Percentiles rank a stretch among this genome's conserved stretches.
phyloP scores from a whole-genome alignment of 179 eudicot genomes.

The Spinacia oleracea region DNA sequence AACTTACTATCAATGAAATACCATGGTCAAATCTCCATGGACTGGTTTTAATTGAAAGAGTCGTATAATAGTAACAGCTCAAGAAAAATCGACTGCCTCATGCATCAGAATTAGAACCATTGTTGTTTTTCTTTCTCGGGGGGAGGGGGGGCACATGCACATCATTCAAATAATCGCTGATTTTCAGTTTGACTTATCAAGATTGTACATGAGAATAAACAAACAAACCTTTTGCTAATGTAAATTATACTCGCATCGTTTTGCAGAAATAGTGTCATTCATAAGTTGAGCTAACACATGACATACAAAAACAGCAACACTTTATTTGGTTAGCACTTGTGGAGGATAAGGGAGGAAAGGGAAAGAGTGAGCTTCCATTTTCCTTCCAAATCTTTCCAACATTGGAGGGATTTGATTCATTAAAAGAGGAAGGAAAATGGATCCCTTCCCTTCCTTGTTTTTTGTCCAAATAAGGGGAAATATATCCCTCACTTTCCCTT shows the following conservation, averaged over 20 bases:
- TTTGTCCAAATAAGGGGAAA: no score
- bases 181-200: neutral
- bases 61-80: neutral
- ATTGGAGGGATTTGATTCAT: no score
- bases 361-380: no score
- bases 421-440: no score
- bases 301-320: neutral
- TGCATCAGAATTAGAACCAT: neutral
- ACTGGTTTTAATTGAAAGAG: neutral
- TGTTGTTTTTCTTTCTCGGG: no score
- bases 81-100: neutral
- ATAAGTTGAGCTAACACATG: neutral
- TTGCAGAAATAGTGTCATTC: no score
- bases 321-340: no score
- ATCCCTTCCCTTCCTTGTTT: no score
- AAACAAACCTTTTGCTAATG: neutral
- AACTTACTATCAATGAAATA: neutral
- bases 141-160: no score
- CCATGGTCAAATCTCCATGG: neutral
- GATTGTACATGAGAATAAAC: neutral
- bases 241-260: neutral
- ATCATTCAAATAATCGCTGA: neutral
- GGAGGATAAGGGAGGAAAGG: no score
- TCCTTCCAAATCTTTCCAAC: no score
- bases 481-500: no score